phyloP scores from a whole-genome alignment of 1,284 basidiomycete species.

The Phlebopus sp. region DNA sequence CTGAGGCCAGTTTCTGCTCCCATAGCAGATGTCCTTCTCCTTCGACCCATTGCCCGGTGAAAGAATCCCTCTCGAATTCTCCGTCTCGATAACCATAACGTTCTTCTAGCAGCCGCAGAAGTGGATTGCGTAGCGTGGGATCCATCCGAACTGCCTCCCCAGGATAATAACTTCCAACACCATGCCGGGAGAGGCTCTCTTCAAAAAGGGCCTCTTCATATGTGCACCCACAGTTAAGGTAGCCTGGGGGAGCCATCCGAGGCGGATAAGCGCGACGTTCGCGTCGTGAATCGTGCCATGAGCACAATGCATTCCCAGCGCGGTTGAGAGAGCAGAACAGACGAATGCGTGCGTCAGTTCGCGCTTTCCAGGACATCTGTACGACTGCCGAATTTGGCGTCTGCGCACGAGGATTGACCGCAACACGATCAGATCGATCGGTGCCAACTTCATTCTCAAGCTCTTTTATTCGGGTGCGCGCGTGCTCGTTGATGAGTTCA shows the following conservation, averaged over 20 bases:
- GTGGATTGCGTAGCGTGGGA: conserved; percentile 73
- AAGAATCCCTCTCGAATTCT: conserved; percentile 70
- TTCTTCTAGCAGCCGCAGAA: conserved; percentile 64
- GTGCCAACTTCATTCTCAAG: conserved; percentile 44
- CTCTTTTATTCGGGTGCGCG: conserved; percentile 43
- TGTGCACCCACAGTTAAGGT: conserved; percentile 80
- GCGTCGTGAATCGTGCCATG: conserved; percentile 82
- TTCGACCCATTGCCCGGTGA: conserved; percentile 59
- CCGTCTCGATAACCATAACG: conserved; percentile 80
- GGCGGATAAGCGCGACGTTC: conserved; percentile 75
- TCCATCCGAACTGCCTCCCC: conserved; percentile 85
- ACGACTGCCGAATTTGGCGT: conserved; percentile 42
- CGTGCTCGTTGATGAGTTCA: conserved; percentile 45
- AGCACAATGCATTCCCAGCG: conserved; percentile 80
- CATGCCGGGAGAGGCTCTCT: conserved; percentile 73
- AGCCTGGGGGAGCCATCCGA: conserved; percentile 72
- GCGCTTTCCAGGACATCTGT: conserved; percentile 59
- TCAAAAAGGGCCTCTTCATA: conserved; percentile 80
- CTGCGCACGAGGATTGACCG: conserved; percentile 14
- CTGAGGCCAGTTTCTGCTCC: conserved; percentile 54
- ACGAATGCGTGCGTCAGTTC: conserved; percentile 66
- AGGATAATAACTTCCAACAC: conserved; percentile 75
- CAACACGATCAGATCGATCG: conserved; percentile 22
- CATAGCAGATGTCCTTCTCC: conserved; percentile 60
- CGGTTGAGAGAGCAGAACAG: conserved; percentile 78